Base-by-base conservation (phyloP, 108 stramenopile genomes). In the Pseudonitzschia pungens region DNA sequence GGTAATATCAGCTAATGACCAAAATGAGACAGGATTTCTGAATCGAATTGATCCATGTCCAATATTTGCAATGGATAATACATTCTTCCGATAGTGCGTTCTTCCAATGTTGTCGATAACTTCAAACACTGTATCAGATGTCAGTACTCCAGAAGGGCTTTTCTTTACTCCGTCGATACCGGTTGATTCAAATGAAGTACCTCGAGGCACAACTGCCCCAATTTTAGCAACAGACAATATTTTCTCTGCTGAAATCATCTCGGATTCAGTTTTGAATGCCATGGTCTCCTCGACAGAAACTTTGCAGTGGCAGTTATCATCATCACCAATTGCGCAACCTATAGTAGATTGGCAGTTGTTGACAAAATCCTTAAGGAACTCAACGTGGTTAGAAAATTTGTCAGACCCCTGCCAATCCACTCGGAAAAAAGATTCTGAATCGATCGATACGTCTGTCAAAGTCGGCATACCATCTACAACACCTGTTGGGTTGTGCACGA, bases 11-110 rank as follows among this genome's bases (percentile, higher is more conserved):
- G 43, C 43, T 22, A 86, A 48, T 63, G 73, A 72, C 68, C 86
- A 80, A 52, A 90, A 90, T 42, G 81, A 81, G 15, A 82, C 82
- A 27, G 86, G 79, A 65, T 90, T 90, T 26, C 86, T 77, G 60
- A 90, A 90, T 26, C 78, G 76, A 48, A 64, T 60, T 58, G 80
- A 74, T 2, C 65, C 73, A 59, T 59, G 6, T 22, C 58, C 72
- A 1, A 72, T 10, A 18, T 27, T 41, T 15, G 64, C 72, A 10
- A 24, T 51, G 4, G 72, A 72, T n/a, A 24, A 40, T 15, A 56
- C 18, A 58, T 83, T 83, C 78, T 80, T 80, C n/a, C 68, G n/a
- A 50, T 65, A 59, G 0, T 26, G 9, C 0, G 14, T 52, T 44
- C 31, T 20, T 32, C 81, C 77, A 33, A 64, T 64, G 58, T 64